A percentile compares a stretch with the other conserved stretches of the same genome.
Conservation (phyloP, 148 eudicot species). For the Camellia japonica region DNA sequence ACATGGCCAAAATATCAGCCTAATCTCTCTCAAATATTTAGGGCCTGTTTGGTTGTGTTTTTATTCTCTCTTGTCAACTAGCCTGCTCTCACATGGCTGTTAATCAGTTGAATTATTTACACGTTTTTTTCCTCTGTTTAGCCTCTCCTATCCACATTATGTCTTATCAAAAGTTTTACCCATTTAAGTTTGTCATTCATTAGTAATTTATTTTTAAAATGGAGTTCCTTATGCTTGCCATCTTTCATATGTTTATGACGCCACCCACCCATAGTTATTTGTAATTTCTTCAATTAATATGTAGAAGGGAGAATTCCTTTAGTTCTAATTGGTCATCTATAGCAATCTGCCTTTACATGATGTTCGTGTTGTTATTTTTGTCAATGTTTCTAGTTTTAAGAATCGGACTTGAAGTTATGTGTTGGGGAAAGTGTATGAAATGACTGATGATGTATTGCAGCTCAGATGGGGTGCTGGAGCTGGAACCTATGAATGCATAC, state of each 20-base stretch:
- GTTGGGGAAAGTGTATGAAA: conserved; percentile 11
- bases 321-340: not conserved
- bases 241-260: no score
- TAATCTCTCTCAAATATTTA: no score
- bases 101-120: no score
- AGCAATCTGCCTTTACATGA: not conserved
- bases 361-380: not conserved
- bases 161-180: not conserved
- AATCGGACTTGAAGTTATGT: not conserved
- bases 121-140: not conserved
- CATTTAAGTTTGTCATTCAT: not conserved
- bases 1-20: no score
- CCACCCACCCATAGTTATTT: no score
- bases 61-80: no score
- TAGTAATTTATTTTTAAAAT: not conserved
- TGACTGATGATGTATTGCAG: conserved; percentile 38
- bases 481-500: conserved; percentile 91
- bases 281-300: not conserved
- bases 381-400: not conserved
- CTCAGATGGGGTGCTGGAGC: conserved; percentile 60
- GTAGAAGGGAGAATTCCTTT: not conserved
- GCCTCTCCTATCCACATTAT: not conserved
- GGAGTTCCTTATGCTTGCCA: no score
- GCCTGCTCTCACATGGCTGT: no score
- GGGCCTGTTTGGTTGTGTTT: no score